These are phyloP conservation scores for Penicillium sp. DNA, from an alignment of 2,329 filamentous ascomycete genomes.

Conservation along the genomic window DNA sequence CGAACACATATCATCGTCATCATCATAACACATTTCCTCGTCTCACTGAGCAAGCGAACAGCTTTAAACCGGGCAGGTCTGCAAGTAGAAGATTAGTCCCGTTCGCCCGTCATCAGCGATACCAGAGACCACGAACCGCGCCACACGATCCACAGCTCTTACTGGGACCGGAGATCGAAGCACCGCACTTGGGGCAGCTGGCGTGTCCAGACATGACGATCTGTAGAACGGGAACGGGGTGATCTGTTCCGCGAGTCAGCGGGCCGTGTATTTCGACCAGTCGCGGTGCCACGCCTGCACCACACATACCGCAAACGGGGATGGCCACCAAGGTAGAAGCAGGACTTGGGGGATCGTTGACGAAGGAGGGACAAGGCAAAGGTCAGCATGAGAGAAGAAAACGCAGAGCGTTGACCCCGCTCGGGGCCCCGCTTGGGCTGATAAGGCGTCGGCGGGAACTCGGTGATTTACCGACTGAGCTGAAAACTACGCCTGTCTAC, in stretches of 20 bases:
- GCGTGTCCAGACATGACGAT: constrained; percentile 24
- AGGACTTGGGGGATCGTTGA: background rate
- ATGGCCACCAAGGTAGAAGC: constrained; percentile 1
- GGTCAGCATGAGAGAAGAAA: constrained; percentile 13
- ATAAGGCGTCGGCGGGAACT: too few species aligned
- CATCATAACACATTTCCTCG: too few species aligned
- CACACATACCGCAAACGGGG: background rate
- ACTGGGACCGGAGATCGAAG: constrained; percentile 8
- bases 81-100: constrained; percentile 8
- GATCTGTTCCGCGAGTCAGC: constrained; percentile 2
- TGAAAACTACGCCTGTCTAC: too few species aligned
- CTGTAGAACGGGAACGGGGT: background rate
- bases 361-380: constrained; percentile 14
- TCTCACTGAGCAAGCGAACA: background rate
- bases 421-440: constrained; percentile 8
- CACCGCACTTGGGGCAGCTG: constrained; percentile 24
- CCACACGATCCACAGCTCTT: constrained; percentile 27
- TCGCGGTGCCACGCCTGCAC: too few species aligned
- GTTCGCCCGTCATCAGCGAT: background rate
- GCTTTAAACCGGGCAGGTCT: constrained; percentile 24
- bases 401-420: constrained; percentile 13
- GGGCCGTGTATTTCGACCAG: background rate
- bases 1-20: too few species aligned
- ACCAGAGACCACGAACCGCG: constrained; percentile 15
- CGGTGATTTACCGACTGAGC: too few species aligned